These are phyloP conservation scores for Suhomyces kilbournensis DNA, from an alignment of 805 yeast species.

Conservation along the genomic window DNA sequence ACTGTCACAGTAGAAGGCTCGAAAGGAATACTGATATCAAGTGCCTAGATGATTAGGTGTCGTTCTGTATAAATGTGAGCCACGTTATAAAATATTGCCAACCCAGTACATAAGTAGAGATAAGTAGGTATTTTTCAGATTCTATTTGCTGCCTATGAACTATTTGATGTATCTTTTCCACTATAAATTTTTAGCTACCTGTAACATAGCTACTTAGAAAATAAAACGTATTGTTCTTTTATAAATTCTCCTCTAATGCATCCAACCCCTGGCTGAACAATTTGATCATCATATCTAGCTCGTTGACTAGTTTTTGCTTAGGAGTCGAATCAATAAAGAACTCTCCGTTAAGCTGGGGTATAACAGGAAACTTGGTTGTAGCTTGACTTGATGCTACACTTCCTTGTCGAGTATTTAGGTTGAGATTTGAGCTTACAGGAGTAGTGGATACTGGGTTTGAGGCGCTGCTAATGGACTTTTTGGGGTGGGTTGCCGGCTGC, in stretches of 20 bases:
- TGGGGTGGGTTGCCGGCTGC: not conserved
- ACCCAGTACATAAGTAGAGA: too few species aligned
- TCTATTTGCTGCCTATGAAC: too few species aligned
- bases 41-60: too few species aligned
- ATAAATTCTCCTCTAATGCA: slow-evolving; percentile 29
- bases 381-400: not conserved
- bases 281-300: slow-evolving; percentile 37
- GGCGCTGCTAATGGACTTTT: slow-evolving; percentile 1
- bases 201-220: too few species aligned
- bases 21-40: too few species aligned
- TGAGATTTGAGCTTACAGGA: not conserved
- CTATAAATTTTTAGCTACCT: too few species aligned
- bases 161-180: too few species aligned
- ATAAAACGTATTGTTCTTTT: not conserved
- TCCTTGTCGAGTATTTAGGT: slow-evolving; percentile 10
- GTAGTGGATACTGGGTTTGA: not conserved
- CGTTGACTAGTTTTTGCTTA: slow-evolving; percentile 31
- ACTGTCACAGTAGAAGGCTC: too few species aligned
- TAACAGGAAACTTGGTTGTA: slow-evolving; percentile 28
- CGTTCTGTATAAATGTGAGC: too few species aligned
- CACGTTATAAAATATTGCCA: too few species aligned
- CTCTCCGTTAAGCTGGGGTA: slow-evolving; percentile 36
- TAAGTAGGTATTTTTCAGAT: too few species aligned
- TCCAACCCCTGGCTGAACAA: slow-evolving; percentile 40
- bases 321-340: slow-evolving; percentile 38